These are phyloP conservation scores for Pseudophaeomoniella oleicola DNA, from an alignment of 2,329 filamentous ascomycete species.

Conservation along the genomic window DNA sequence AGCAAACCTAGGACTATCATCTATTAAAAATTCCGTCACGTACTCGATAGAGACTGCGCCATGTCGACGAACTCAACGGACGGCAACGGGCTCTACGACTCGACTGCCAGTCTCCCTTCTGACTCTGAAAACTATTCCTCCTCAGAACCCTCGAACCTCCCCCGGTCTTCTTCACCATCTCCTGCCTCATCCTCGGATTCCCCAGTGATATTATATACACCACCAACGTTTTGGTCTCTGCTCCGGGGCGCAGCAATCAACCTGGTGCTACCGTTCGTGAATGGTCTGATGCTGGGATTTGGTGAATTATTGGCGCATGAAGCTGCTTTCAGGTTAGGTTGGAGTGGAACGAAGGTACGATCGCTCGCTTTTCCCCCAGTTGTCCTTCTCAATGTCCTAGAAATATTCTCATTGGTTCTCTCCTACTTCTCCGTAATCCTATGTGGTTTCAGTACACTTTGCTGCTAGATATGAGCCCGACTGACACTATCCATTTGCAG, in stretches of 20 bases:
- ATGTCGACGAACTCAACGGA: not conserved
- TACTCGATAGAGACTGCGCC: not conserved
- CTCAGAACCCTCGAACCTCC: constrained; percentile 15
- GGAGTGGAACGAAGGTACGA: constrained; percentile 83
- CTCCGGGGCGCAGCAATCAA: constrained; percentile 87
- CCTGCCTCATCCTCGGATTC: constrained; percentile 26
- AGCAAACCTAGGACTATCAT: not conserved
- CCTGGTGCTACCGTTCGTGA: constrained; percentile 85
- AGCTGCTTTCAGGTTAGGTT: constrained; percentile 81
- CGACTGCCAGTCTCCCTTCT: constrained; percentile 25
- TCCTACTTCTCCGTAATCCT: no score
- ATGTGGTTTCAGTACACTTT: no score
- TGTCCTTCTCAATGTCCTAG: no score
- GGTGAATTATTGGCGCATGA: constrained; percentile 95
- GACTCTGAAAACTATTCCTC: constrained; percentile 33
- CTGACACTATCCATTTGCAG: not conserved
- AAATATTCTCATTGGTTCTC: no score
- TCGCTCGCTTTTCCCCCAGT: no score
- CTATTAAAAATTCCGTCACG: no score
- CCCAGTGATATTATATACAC: constrained; percentile 72
- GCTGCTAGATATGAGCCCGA: not conserved
- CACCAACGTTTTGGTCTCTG: constrained; percentile 75
- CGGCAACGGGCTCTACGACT: constrained; percentile 12
- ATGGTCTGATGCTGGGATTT: constrained; percentile 96
- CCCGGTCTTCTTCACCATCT: constrained; percentile 19